Percentiles rank a stretch among this genome's conserved stretches.
phyloP scores from a whole-genome alignment of 164 flowering plant species.

The Protea cynaroides region DNA sequence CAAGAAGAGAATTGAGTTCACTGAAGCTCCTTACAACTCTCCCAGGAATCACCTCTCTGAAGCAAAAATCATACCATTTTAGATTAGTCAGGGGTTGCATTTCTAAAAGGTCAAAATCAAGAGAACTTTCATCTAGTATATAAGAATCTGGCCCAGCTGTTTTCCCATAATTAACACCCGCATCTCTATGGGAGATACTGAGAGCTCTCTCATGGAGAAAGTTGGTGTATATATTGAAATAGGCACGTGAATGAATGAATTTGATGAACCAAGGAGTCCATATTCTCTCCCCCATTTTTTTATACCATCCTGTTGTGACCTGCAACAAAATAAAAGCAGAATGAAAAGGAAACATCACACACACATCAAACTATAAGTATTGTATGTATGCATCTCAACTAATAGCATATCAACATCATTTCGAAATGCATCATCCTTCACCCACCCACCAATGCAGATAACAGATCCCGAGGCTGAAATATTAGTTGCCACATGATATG shows the following conservation, averaged over 20 bases:
- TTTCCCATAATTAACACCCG: conserved; percentile 94
- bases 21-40: conserved; percentile 41
- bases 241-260: conserved; percentile 75
- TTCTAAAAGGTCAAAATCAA: conserved; percentile 44
- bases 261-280: conserved; percentile 99
- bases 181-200: conserved; percentile 83
- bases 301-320: conserved; percentile 98
- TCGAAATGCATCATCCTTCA: background rate
- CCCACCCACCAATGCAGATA: background rate
- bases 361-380: background rate
- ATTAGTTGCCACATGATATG: background rate
- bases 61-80: conserved; percentile 95
- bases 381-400: too few relatives aligned
- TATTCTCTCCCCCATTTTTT: conserved; percentile 84
- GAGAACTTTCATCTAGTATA: conserved; percentile 45
- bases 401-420: too few relatives aligned
- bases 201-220: conserved; percentile 74
- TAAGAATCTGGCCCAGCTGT: conserved; percentile 94
- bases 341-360: background rate
- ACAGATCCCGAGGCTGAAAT: background rate
- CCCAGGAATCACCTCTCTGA: conserved; percentile 62
- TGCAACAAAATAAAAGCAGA: conserved; percentile 17
- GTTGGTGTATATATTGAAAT: conserved; percentile 83
- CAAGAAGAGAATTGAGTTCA: conserved; percentile 52
- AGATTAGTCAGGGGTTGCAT: conserved; percentile 48